Conservation (phyloP, 1,284 basidiomycete species). For the Rhodotorula sp. region DNA sequence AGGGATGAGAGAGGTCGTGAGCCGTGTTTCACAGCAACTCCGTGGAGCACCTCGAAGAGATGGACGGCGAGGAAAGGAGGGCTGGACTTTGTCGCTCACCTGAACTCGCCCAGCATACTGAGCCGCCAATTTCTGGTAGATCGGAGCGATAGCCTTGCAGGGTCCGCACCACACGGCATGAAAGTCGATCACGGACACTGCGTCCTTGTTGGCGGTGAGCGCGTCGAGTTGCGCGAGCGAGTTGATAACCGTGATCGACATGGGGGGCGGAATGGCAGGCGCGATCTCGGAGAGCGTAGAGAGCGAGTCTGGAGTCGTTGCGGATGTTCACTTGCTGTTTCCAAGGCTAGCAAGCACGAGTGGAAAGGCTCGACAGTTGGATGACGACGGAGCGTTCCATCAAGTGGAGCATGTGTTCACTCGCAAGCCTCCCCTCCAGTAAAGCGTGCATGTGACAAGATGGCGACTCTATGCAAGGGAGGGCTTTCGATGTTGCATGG, state of each 20-base stretch:
- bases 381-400: background rate
- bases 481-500: too few species aligned
- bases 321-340: background rate
- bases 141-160: slow-evolving; percentile 31
- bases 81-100: slow-evolving; percentile 3
- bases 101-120: slow-evolving; percentile 26
- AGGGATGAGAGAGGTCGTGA: background rate
- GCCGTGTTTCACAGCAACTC: background rate
- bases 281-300: too few species aligned
- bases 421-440: too few species aligned
- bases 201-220: slow-evolving; percentile 5
- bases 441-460: too few species aligned
- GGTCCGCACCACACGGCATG: slow-evolving; percentile 29
- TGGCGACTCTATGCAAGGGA: too few species aligned
- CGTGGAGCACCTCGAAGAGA: background rate
- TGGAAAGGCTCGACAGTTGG: background rate
- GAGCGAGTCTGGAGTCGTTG: background rate
- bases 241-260: slow-evolving; percentile 26
- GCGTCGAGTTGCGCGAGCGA: slow-evolving; percentile 15
- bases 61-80: background rate
- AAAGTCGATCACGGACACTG: slow-evolving; percentile 34
- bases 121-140: slow-evolving; percentile 30
- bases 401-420: background rate
- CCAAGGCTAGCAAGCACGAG: background rate
- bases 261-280: background rate